Evolutionary conservation across 352 stramenopile species (phyloP), one percentile per base, ranked within the genome.

Genomic region (Salisapilia sapeloensis): DNA sequence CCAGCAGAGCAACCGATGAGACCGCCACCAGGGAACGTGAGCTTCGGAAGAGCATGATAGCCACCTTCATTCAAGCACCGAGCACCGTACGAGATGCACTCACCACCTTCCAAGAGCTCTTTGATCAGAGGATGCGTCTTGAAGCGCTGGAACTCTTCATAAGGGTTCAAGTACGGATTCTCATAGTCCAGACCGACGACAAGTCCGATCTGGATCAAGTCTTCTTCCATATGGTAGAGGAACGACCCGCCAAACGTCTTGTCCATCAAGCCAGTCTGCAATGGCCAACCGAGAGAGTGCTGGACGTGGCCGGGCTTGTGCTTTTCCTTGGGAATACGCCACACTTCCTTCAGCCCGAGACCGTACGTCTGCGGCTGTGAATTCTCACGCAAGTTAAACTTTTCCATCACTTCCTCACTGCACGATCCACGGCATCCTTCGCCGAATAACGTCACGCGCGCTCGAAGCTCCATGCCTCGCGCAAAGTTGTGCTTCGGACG

Each of bases 61-160:
- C 96, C 96, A 35, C 95, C 96, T 61, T 90, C 75, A 42, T 92
- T 91, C 46, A 90, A 37, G 32, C 94, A 93, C 23, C 95, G 79
- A 27, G 94, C 96, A 29, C 95, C 96, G 53, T 99, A 99, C 22
- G 86, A 72, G 24, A 99, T 70, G 52, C 95, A 98, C 28, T 96
- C 85, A 18, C 95, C 95, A 33, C 92, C 92, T 41, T 98, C 82
- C 12, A 99, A 55, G 48, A 96, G 78, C 30, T 81, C 77, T 20
- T 65, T 51, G 42, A 99, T 80, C 21, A 70, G 75, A 6, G 93
- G 93, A 56, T 98, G 94, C 5, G 93, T 96, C 75, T 99, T 99
- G 70, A 93, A 99, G 32, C 89, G 71, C 77, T 99, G 95, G 72
- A 99, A 99, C 61, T 99, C 95, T 46, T 98, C 67, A 53, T 98